A percentile compares a stretch with the other conserved stretches of the same genome.
phyloP scores from a whole-genome alignment of 768 basidiomycete genomes.

The Cytidiella melzeri region DNA sequence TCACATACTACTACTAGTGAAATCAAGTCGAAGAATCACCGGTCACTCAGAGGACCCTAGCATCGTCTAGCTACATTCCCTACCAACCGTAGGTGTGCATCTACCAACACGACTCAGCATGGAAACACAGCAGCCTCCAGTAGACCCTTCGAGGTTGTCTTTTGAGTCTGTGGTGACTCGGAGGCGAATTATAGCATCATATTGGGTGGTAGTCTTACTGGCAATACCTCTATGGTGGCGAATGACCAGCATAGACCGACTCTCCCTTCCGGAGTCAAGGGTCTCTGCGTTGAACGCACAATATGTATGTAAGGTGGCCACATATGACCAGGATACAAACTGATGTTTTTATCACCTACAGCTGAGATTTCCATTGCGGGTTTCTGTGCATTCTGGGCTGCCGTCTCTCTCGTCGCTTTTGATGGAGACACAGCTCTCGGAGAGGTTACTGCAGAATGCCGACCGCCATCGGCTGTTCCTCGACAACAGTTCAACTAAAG shows the following conservation, averaged over 20 bases:
- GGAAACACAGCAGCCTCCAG: neutral
- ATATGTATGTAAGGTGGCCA: slow-evolving; percentile 17
- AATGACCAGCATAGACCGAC: slow-evolving; percentile 83
- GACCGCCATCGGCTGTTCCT: neutral
- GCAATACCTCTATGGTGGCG: slow-evolving; percentile 92
- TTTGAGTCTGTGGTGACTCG: slow-evolving; percentile 47
- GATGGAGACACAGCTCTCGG: neutral
- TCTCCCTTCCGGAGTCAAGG: slow-evolving; percentile 58
- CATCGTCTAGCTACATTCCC: too few relatives aligned
- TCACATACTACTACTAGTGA: neutral
- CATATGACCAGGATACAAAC: too few relatives aligned
- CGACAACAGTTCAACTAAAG: too few relatives aligned
- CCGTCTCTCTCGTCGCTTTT: neutral
- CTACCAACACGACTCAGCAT: neutral
- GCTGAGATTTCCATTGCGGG: slow-evolving; percentile 4
- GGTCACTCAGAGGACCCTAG: too few relatives aligned
- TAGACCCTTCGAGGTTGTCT: slow-evolving; percentile 7
- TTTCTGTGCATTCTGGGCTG: neutral
- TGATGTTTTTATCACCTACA: slow-evolving; percentile 24
- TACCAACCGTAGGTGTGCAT: neutral
- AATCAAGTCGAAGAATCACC: neutral
- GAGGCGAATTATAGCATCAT: slow-evolving; percentile 61
- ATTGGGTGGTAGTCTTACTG: slow-evolving; percentile 72
- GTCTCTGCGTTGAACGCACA: slow-evolving; percentile 47
- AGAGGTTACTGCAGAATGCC: neutral